A percentile compares a stretch with the other conserved stretches of the same genome.
Evolutionary conservation across 805 yeast species (phyloP).

Genomic region (Saccharomycopsis sp.): DNA sequence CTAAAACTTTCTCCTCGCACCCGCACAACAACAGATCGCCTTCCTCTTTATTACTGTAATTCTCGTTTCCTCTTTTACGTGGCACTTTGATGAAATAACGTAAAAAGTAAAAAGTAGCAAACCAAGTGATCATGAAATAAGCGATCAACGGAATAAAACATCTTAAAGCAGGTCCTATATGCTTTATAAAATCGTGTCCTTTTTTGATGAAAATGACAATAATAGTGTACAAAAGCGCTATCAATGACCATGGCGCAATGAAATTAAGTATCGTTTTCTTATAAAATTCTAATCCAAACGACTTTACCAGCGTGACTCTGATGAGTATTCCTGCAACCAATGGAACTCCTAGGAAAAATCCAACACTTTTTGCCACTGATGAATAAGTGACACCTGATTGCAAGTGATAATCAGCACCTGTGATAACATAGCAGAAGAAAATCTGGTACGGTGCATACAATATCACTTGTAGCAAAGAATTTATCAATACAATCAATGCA

Average conservation of each 20-base stretch:
- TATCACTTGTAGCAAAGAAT: constrained; percentile 39
- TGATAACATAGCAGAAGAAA: constrained; percentile 36
- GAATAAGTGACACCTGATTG: constrained; percentile 22
- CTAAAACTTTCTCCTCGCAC: constrained; percentile 26
- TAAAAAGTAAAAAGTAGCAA: constrained; percentile 30
- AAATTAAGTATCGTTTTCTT: constrained; percentile 29
- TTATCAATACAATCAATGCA: constrained; percentile 40
- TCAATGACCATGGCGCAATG: constrained; percentile 39
- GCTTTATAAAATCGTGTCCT: constrained; percentile 36
- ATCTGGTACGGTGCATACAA: constrained; percentile 43
- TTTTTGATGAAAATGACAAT: constrained; percentile 40
- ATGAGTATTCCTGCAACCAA: constrained; percentile 34
- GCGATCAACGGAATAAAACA: constrained; percentile 39
- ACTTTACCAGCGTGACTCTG: constrained; percentile 24
- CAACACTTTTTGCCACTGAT: constrained; percentile 39
- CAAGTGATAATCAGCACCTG: constrained; percentile 18
- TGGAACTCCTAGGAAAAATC: constrained; percentile 45
- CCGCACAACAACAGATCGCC: constrained; percentile 25
- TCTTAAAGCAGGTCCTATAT: constrained; percentile 39
- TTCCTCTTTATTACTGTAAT: constrained; percentile 15
- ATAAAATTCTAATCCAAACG: constrained; percentile 27
- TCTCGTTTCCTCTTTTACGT: not conserved
- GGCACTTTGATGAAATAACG: constrained; percentile 23
- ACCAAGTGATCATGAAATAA: constrained; percentile 40
- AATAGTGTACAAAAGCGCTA: constrained; percentile 43